Percentiles rank a stretch among this genome's conserved stretches.
Evolutionary conservation across 805 yeast genomes (phyloP).

Genomic region (Novakomyces olei): DNA sequence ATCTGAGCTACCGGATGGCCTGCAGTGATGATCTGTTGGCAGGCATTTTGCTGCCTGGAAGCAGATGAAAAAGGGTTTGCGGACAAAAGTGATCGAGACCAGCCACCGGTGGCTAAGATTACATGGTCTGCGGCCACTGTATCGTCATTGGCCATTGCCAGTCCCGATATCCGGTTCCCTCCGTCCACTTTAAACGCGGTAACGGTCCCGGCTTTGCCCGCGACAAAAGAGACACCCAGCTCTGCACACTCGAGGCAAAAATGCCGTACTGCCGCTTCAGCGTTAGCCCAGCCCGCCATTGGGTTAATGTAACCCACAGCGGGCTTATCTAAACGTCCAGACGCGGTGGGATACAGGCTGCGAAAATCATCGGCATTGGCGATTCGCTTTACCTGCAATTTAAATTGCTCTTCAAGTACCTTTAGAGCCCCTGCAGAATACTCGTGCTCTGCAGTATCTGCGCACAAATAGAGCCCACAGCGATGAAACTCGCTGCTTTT

Average conservation of each 20-base stretch:
- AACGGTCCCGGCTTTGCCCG: conserved; percentile 6
- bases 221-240: conserved; percentile 8
- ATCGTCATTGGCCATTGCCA: conserved; percentile 4
- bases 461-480: conserved; percentile 8
- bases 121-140: conserved; percentile 6
- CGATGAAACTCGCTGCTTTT: conserved; percentile 4
- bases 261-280: conserved; percentile 6
- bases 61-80: conserved; percentile 5
- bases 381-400: conserved; percentile 6
- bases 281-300: conserved; percentile 12
- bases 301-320: conserved; percentile 13
- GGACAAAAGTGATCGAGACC: conserved; percentile 7
- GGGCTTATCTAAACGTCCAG: conserved; percentile 14
- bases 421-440: conserved; percentile 7
- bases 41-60: too few relatives aligned
- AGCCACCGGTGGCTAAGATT: conserved; percentile 10
- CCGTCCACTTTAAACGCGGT: neutral
- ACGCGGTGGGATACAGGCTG: conserved; percentile 1
- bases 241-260: conserved; percentile 5
- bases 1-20: conserved; percentile 11
- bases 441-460: conserved; percentile 4
- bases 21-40: conserved; percentile 6
- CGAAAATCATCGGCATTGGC: conserved; percentile 1
- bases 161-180: conserved; percentile 1
- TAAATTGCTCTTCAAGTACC: conserved; percentile 6